Percentiles rank a stretch among this genome's conserved stretches.
phyloP scores from a whole-genome alignment of 345 rosid species.

The Turnera subulata region DNA sequence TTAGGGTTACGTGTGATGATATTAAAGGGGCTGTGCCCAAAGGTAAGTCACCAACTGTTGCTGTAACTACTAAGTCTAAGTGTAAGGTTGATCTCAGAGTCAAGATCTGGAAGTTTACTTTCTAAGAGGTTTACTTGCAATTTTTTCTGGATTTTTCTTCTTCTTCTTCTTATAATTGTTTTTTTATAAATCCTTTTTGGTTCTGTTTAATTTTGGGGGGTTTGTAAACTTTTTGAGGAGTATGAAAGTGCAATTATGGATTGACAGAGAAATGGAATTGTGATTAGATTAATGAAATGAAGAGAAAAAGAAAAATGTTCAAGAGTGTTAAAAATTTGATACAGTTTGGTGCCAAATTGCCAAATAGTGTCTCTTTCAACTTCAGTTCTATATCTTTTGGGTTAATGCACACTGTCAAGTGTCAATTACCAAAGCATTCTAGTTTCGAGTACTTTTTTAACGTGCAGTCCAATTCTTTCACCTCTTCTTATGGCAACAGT shows the following conservation, averaged over 20 bases:
- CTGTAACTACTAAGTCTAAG: conserved; percentile 39
- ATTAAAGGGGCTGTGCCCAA: conserved; percentile 60
- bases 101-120: conserved; percentile 94
- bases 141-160: no score
- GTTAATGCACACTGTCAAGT: no score
- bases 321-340: no score
- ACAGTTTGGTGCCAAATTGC: no score
- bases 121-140: conserved; percentile 14
- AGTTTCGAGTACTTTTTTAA: no score
- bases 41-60: conserved; percentile 66
- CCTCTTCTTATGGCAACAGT: no score
- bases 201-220: conserved; percentile 7
- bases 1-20: conserved; percentile 66
- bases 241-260: conserved; percentile 12
- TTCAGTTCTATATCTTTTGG: no score
- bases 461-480: no score
- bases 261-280: conserved; percentile 5
- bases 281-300: neutral
- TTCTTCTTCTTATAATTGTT: neutral
- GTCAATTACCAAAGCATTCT: no score
- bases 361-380: no score
- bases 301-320: conserved; percentile 2
- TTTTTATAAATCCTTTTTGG: neutral
- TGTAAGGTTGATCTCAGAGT: conserved; percentile 83
- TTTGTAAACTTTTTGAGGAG: conserved; percentile 23